Evolutionary conservation across 352 stramenopile species (phyloP).

Genomic region (Phytopythium aichiense): DNA sequence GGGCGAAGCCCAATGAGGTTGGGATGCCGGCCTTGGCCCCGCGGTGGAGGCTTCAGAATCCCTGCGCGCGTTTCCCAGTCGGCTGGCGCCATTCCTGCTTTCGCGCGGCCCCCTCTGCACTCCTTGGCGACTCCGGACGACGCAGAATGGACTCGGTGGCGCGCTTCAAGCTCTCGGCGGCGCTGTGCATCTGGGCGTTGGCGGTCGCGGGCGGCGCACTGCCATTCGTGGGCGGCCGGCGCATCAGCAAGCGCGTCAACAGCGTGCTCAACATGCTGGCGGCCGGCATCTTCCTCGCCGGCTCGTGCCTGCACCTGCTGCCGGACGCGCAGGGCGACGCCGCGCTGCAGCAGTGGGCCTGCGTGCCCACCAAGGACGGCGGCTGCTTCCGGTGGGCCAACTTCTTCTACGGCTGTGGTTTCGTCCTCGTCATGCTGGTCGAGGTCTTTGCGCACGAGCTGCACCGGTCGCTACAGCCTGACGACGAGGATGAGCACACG

Average conservation of each 20-base stretch:
- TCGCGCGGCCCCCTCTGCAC: background rate
- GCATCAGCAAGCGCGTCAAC: conserved; percentile 29
- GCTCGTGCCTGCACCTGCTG: conserved; percentile 76
- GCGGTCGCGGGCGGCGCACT: conserved; percentile 49
- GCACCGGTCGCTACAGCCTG: conserved; percentile 34
- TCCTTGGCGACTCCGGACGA: background rate
- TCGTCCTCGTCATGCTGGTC: conserved; percentile 69
- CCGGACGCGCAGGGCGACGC: conserved; percentile 68
- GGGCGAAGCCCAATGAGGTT: too few species aligned
- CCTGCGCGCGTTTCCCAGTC: background rate
- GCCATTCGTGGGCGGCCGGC: conserved; percentile 40
- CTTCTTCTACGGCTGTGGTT: conserved; percentile 78
- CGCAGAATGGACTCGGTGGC: conserved; percentile 36
- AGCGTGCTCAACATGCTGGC: conserved; percentile 82
- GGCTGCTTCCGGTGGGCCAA: conserved; percentile 73
- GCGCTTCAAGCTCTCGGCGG: conserved; percentile 64
- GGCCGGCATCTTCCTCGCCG: conserved; percentile 74
- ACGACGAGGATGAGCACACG: conserved; percentile 21
- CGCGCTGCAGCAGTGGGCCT: conserved; percentile 43
- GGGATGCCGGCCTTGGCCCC: too few species aligned
- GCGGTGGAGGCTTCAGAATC: background rate
- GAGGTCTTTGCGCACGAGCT: conserved; percentile 65
- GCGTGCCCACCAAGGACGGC: conserved; percentile 29
- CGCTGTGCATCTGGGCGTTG: conserved; percentile 51
- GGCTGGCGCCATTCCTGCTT: conserved; percentile 1